Percentiles rank a stretch among this genome's conserved stretches.
These are phyloP conservation scores for Skeletonema potamos DNA, from an alignment of 108 stramenopile genomes.

Conservation along the genomic window DNA sequence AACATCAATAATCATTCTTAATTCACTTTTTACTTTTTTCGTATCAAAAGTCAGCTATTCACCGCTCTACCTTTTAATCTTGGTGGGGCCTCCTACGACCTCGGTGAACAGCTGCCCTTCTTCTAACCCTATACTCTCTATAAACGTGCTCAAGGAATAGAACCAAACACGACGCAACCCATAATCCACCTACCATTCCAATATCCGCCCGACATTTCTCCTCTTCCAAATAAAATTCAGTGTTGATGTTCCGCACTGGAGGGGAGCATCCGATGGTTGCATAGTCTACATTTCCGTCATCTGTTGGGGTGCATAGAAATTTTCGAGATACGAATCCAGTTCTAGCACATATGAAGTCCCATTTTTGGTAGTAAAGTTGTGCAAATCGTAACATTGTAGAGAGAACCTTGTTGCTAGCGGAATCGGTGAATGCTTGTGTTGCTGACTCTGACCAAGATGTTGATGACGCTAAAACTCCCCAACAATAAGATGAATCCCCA, in stretches of 20 bases:
- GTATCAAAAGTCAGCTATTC: not conserved
- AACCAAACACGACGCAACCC: slow-evolving; percentile 30
- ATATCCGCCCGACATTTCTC: slow-evolving; percentile 67
- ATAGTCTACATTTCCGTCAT: slow-evolving; percentile 26
- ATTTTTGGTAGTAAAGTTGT: slow-evolving; percentile 47
- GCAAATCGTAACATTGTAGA: slow-evolving; percentile 21
- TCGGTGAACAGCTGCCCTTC: slow-evolving; percentile 30
- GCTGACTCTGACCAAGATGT: not conserved
- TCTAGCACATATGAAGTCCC: slow-evolving; percentile 33
- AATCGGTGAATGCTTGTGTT: not conserved
- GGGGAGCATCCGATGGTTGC: slow-evolving; percentile 58
- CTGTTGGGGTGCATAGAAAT: slow-evolving; percentile 20
- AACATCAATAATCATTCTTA: not conserved
- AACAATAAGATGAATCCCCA: slow-evolving; percentile 62
- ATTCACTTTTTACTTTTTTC: not conserved
- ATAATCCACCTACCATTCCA: slow-evolving; percentile 46
- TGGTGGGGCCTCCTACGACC: slow-evolving; percentile 54
- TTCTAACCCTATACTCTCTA: slow-evolving; percentile 55
- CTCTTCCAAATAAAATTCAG: slow-evolving; percentile 63
- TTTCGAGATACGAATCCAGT: slow-evolving; percentile 23
- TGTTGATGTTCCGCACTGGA: slow-evolving; percentile 58
- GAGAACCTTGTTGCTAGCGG: not conserved
- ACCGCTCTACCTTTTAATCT: slow-evolving; percentile 30
- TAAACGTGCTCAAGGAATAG: slow-evolving; percentile 47
- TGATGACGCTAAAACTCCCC: slow-evolving; percentile 49